phyloP scores from a whole-genome alignment of 192 early-diverging fungal species.

The Podila epigama region DNA sequence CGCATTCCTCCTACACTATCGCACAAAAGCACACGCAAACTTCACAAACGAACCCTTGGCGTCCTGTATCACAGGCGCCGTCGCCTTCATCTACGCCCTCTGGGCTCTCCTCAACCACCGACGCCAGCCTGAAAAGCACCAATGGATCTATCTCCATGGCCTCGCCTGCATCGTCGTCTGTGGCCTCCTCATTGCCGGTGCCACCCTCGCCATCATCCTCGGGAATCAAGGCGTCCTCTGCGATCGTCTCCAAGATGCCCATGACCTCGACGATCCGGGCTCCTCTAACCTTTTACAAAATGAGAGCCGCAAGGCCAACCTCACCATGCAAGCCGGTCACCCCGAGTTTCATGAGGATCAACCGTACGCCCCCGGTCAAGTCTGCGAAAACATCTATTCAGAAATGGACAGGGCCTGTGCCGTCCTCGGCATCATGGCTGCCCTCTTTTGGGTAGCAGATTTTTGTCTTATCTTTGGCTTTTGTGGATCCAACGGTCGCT shows the following conservation, averaged over 20 bases:
- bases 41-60: slow-evolving; percentile 34
- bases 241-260: not conserved
- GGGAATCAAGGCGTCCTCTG: not conserved
- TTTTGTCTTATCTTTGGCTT: slow-evolving; percentile 30
- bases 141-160: slow-evolving; percentile 26
- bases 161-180: slow-evolving; percentile 20
- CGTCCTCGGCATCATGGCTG: slow-evolving; percentile 17
- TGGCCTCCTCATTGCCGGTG: slow-evolving; percentile 8
- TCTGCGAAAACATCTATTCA: slow-evolving; percentile 23
- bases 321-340: not conserved
- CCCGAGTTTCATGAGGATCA: slow-evolving; percentile 14
- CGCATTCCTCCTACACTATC: slow-evolving; percentile 31
- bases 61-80: slow-evolving; percentile 20
- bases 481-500: slow-evolving; percentile 9
- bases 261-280: not conserved
- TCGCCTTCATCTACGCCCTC: slow-evolving; percentile 32
- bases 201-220: slow-evolving; percentile 11
- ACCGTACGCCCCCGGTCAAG: not conserved
- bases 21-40: slow-evolving; percentile 20
- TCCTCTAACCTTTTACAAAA: not conserved
- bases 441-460: slow-evolving; percentile 27
- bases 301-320: not conserved
- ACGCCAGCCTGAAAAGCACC: slow-evolving; percentile 12
- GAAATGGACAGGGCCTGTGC: slow-evolving; percentile 26
- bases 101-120: slow-evolving; percentile 34